Base-by-base conservation (phyloP, 139 green algal genomes). In the Micractinium sp. region DNA sequence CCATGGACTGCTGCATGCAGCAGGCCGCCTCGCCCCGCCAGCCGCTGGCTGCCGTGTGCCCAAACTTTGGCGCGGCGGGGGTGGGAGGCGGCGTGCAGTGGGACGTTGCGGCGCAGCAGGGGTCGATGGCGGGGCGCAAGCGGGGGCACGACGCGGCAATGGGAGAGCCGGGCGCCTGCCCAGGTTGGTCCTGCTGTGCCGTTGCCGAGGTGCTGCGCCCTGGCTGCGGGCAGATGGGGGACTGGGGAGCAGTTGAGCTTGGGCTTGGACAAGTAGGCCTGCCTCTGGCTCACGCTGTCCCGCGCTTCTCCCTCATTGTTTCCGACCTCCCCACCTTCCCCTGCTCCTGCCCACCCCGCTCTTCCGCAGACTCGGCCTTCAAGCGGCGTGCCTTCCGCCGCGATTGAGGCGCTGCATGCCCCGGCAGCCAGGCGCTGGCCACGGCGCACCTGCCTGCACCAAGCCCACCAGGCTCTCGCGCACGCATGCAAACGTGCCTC, bases 341-440 rank as follows among this genome's bases (percentile, higher is more conserved):
- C 36, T 36, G 31, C 29, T 77, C 29, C 15, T 25, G 13, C 35
- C 75, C 77, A 7, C 25, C 39, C 39, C 14, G 2, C 25, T 2
- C 15, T 4, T 20, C n/a, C 20, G 53, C 80, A 85, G 80, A 73
- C 53, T 29, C 80, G 1, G 80, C 80, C 18, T 73, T 74, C 80
- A 85, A 85, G 80, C 80, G 80, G 18, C 80, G 80, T 33, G 20
- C 0, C n/a, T 47, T 85, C 78, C 78, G 78, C 29, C 78, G 12
- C 29, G 14, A 38, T 27, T 80, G 74, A 80, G 33, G 13, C 63
- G 63, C 63, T 23, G 63, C 63, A 71, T 16, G 63, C 20, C 14
- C 63, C 47, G 5, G 47, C 47, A 56, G 7, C 47, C 47, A 56
- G 9, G 47, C 47, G 7, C 47, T 56, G 47, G n/a, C n/a, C 47